Evolutionary conservation across 495 filamentous ascomycete species (phyloP).

Genomic region (Podospora fimiseda): DNA sequence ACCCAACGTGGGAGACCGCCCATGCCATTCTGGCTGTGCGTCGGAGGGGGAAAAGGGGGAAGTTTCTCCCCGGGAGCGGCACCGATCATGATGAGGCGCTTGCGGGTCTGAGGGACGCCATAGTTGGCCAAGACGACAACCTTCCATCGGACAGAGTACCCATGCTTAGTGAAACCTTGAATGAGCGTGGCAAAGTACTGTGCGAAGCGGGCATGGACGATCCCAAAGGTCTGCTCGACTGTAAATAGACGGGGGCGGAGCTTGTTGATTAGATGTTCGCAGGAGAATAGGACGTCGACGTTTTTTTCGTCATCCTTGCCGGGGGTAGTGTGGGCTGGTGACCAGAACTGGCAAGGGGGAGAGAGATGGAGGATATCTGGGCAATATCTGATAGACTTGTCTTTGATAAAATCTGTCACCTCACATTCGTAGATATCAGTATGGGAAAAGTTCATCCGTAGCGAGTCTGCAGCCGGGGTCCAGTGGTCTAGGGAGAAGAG

Average conservation of each 20-base stretch:
- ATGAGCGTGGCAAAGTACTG: constrained; percentile 57
- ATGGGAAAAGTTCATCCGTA: constrained; percentile 52
- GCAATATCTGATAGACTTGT: constrained; percentile 18
- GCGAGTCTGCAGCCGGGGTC: constrained; percentile 48
- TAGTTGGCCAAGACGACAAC: constrained; percentile 42
- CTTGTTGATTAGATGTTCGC: constrained; percentile 51
- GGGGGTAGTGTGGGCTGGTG: constrained; percentile 62
- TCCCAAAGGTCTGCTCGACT: constrained; percentile 76
- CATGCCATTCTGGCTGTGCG: constrained; percentile 52
- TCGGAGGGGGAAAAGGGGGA: constrained; percentile 61
- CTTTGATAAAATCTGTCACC: constrained; percentile 43
- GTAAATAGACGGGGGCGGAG: constrained; percentile 67
- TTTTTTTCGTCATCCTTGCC: constrained; percentile 68
- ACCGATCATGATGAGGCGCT: constrained; percentile 69
- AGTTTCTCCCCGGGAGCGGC: constrained; percentile 71
- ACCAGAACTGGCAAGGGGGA: constrained; percentile 80
- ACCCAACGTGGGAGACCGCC: constrained; percentile 23
- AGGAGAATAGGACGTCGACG: constrained; percentile 61
- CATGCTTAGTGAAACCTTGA: constrained; percentile 53
- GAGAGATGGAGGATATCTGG: constrained; percentile 76
- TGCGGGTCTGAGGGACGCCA: constrained; percentile 36
- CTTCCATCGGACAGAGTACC: constrained; percentile 61
- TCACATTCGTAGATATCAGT: constrained; percentile 37
- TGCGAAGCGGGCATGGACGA: constrained; percentile 41
- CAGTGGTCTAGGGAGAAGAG: constrained; percentile 60